Conservation (phyloP, 257 asterid genomes). For the Capsicum rhomboideum region DNA sequence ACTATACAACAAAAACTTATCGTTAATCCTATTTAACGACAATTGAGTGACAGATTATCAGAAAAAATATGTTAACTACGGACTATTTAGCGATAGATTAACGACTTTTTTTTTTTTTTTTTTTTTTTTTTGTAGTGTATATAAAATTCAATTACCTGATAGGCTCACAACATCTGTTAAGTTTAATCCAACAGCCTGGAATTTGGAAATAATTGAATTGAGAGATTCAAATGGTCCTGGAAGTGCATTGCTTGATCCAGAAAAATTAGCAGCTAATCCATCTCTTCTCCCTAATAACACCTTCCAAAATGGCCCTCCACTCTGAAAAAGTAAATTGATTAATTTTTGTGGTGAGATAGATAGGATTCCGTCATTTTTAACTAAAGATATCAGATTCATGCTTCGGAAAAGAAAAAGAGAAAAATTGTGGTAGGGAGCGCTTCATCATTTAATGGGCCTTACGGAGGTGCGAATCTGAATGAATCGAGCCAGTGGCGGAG, state of each 20-base stretch:
- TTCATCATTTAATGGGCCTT: background rate
- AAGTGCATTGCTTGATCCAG: slow-evolving; percentile 45
- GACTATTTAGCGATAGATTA: background rate
- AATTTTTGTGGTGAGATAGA: background rate
- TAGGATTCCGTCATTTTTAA: background rate
- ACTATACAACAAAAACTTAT: background rate
- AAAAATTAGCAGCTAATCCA: slow-evolving; percentile 55
- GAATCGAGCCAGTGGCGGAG: no score
- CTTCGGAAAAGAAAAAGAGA: background rate
- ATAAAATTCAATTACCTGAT: slow-evolving; percentile 35
- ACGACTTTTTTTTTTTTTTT: no score
- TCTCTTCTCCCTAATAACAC: slow-evolving; percentile 79
- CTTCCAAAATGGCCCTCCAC: slow-evolving; percentile 80
- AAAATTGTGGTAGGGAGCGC: background rate
- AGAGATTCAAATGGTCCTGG: slow-evolving; percentile 67
- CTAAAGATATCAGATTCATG: background rate
- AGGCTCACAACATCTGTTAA: slow-evolving; percentile 58
- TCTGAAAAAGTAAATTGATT: slow-evolving; percentile 13
- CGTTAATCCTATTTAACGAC: background rate
- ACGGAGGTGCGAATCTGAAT: no score
- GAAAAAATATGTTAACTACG: background rate
- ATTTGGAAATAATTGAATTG: slow-evolving; percentile 36
- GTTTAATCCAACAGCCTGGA: slow-evolving; percentile 46
- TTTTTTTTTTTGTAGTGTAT: background rate
- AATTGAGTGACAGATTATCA: background rate